A percentile compares a stretch with the other conserved stretches of the same genome.
Evolutionary conservation across 2,329 filamentous ascomycete genomes (phyloP).

Genomic region (Pseudogymnoascus sp.): DNA sequence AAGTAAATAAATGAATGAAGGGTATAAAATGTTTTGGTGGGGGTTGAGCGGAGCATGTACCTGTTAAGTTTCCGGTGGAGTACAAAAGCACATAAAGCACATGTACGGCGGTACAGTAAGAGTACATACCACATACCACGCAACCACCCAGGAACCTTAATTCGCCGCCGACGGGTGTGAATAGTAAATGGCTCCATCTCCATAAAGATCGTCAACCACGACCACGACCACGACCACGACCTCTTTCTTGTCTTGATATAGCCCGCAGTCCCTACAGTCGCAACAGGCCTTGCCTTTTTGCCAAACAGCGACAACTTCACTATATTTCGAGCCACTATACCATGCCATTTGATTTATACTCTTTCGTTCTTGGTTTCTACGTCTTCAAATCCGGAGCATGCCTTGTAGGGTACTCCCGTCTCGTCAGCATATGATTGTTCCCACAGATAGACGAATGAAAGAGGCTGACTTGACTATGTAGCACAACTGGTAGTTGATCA

Average conservation of each 20-base stretch:
- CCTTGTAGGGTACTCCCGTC: background rate
- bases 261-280: background rate
- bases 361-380: background rate
- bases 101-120: too few species aligned
- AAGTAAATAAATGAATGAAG: background rate
- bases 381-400: constrained; percentile 9
- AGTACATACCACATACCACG: too few species aligned
- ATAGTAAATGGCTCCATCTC: background rate
- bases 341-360: constrained; percentile 5
- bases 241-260: background rate
- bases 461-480: constrained; percentile 8
- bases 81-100: background rate
- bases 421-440: background rate
- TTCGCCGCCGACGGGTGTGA: background rate
- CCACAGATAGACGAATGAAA: background rate
- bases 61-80: background rate
- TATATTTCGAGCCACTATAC: background rate
- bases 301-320: background rate
- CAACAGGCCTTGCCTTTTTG: constrained; percentile 5
- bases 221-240: background rate
- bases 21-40: constrained; percentile 1
- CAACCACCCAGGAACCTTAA: background rate
- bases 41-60: background rate
- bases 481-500: constrained; percentile 7
- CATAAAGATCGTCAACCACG: constrained; percentile 4